A percentile compares a stretch with the other conserved stretches of the same genome.
phyloP scores from a whole-genome alignment of 2,329 filamentous ascomycete species.

The Sarocladium strictum region DNA sequence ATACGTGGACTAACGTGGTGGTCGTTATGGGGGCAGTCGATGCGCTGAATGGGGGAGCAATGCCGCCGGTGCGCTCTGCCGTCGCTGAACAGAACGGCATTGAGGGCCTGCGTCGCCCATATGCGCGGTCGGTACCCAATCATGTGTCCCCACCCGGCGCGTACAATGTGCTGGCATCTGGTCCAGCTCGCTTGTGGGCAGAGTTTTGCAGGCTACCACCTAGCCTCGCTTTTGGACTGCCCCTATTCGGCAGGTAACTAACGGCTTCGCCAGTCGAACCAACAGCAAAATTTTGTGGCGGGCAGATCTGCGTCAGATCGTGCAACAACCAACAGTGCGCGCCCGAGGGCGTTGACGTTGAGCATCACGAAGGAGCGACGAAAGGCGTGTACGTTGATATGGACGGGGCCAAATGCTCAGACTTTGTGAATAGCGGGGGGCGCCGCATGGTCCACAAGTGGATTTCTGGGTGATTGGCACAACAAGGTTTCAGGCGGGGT shows the following conservation, averaged over 20 bases:
- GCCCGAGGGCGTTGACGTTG: too few species aligned
- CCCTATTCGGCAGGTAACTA: neutral
- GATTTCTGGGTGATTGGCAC: neutral
- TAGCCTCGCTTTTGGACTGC: neutral
- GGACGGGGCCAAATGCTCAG: neutral
- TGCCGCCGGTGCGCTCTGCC: neutral
- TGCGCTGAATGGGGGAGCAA: neutral
- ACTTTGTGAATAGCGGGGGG: neutral
- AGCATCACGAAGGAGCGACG: neutral
- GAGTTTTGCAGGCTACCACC: neutral
- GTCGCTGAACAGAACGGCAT: neutral
- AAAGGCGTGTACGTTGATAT: neutral
- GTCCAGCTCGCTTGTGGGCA: neutral
- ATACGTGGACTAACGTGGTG: neutral
- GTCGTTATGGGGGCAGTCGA: neutral
- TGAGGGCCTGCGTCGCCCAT: neutral
- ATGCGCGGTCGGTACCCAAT: neutral
- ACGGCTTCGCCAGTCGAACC: neutral
- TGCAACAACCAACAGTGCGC: neutral
- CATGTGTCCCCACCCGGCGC: neutral
- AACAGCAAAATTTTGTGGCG: neutral
- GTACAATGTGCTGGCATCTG: neutral
- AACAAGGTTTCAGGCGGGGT: constrained; percentile 3
- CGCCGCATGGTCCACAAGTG: neutral
- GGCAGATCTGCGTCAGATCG: neutral